Percentiles rank a stretch among this genome's conserved stretches.
These are phyloP conservation scores for Lecanicillium sp. DNA, from an alignment of 2,329 filamentous ascomycete genomes.

Conservation along the genomic window DNA sequence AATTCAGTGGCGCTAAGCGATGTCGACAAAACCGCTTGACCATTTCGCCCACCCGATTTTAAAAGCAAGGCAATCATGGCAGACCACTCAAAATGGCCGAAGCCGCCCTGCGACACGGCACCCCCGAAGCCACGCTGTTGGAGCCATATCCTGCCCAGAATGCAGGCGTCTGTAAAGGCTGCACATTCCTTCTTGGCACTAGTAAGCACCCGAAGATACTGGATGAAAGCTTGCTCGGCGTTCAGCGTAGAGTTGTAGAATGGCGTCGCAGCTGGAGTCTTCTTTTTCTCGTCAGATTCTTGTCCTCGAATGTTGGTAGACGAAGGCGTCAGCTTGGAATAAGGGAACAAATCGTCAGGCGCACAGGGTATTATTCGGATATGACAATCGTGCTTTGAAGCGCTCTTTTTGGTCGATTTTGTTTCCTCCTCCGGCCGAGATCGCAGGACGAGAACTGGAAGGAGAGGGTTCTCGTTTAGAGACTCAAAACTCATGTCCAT, in stretches of 20 bases:
- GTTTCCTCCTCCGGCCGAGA: constrained; percentile 15
- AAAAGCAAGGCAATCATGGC: constrained; percentile 72
- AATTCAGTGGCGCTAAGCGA: constrained; percentile 87
- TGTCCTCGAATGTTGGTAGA: constrained; percentile 62
- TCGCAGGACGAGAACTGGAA: constrained; percentile 54
- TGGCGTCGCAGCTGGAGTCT: constrained; percentile 48
- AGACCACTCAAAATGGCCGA: constrained; percentile 89
- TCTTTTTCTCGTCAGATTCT: constrained; percentile 33
- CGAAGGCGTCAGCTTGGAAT: constrained; percentile 59
- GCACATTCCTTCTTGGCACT: constrained; percentile 59
- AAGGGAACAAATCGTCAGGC: constrained; percentile 59
- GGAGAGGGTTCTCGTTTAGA: constrained; percentile 65
- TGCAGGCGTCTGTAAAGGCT: constrained; percentile 73
- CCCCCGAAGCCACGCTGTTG: constrained; percentile 75
- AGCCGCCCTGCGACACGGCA: constrained; percentile 65
- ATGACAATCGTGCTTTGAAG: constrained; percentile 34
- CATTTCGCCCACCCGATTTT: constrained; percentile 65
- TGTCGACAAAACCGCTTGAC: constrained; percentile 62
- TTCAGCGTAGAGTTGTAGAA: constrained; percentile 86
- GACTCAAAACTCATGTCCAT: constrained; percentile 56
- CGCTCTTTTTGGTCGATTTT: constrained; percentile 17
- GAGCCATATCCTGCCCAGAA: constrained; percentile 83
- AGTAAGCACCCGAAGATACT: constrained; percentile 70
- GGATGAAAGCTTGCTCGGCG: constrained; percentile 63
- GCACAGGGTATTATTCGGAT: constrained; percentile 74